A percentile compares a stretch with the other conserved stretches of the same genome.
These are phyloP conservation scores for Phaeomoniella chlamydospora DNA, from an alignment of 2,329 filamentous ascomycete species.

Conservation along the genomic window DNA sequence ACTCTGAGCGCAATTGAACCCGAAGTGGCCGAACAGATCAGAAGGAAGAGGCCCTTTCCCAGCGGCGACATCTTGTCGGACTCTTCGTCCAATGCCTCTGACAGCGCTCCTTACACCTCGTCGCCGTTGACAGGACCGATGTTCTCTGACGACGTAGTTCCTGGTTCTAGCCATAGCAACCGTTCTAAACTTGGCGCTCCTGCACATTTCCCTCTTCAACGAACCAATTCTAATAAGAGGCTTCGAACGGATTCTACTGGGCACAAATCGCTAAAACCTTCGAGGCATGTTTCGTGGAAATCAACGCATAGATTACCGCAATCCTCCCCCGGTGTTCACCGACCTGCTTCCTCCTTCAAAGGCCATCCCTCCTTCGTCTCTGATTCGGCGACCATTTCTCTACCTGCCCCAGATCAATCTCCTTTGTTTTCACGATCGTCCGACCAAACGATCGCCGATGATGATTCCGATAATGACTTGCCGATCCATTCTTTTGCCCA, in stretches of 20 bases:
- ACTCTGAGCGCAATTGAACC: slow-evolving; percentile 77
- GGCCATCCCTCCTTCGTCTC: slow-evolving; percentile 69
- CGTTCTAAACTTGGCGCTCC: not conserved
- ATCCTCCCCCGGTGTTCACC: slow-evolving; percentile 70
- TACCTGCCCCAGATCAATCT: slow-evolving; percentile 19
- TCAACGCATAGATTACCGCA: slow-evolving; percentile 61
- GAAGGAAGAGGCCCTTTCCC: slow-evolving; percentile 51
- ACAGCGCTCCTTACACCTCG: slow-evolving; percentile 55
- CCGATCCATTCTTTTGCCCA: slow-evolving; percentile 60
- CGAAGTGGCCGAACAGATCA: slow-evolving; percentile 64
- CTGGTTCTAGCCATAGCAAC: slow-evolving; percentile 45
- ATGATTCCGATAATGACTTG: slow-evolving; percentile 69
- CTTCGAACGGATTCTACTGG: slow-evolving; percentile 49
- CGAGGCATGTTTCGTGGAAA: slow-evolving; percentile 55
- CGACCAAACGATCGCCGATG: slow-evolving; percentile 31
- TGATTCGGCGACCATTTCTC: slow-evolving; percentile 50
- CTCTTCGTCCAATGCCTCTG: slow-evolving; percentile 72
- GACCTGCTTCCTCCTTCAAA: slow-evolving; percentile 54
- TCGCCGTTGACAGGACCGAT: slow-evolving; percentile 71
- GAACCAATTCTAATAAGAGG: slow-evolving; percentile 48
- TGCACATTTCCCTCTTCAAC: slow-evolving; percentile 14
- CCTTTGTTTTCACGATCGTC: slow-evolving; percentile 11
- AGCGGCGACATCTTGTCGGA: slow-evolving; percentile 68
- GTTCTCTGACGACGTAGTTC: slow-evolving; percentile 69
- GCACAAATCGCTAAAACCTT: slow-evolving; percentile 24